Evolutionary conservation across 2,329 filamentous ascomycete species (phyloP), one percentile per base, ranked within the genome.

Genomic region (Pochonia chlamydosporia): DNA sequence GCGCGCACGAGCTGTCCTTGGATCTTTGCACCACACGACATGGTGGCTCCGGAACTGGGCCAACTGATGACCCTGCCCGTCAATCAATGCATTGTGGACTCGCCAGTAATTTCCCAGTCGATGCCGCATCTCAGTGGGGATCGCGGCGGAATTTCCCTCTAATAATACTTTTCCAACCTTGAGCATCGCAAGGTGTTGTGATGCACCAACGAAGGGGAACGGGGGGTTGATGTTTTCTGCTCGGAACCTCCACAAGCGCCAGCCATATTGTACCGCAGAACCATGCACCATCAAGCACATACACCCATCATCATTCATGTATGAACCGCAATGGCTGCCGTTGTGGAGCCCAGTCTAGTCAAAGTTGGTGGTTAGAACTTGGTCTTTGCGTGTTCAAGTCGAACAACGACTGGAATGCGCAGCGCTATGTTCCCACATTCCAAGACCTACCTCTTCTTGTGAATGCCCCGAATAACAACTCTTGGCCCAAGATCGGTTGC

Each of bases 361-460:
- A 21, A 16, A 39, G 35, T 39, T 39, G 35, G 35, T 23, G 35
- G 18, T 21, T 35, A 13, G 35, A 20, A 20, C 20, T 23, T 39
- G 39, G 39, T 14, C 39, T 26, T 8, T 24, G 28, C 35, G 35
- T 13, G 8, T 13, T 10, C 8, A 23, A 39, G 20, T 39, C 35
- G 18, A 39, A 39, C 35, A 13, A 39, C 35, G 35, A 49, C 49
- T 51, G 49, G 49, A 51, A 51, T 51, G 49, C 41, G 33, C 39
- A 43, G 40, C 49, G 49, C 41, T 35, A 47, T 50, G 37, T 48
- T 45, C 46, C 48, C 43, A 39, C 46, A 51, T 51, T 51, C 46
- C 49, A 49, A 40, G 33, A 35, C 28, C 39, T 51, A 28, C 47
- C 47, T 48, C 43, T 43, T 28, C 23, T 24, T 45, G 16, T 26